Base-by-base conservation (phyloP, 495 filamentous ascomycete genomes). In the Penicillium fimorum region DNA sequence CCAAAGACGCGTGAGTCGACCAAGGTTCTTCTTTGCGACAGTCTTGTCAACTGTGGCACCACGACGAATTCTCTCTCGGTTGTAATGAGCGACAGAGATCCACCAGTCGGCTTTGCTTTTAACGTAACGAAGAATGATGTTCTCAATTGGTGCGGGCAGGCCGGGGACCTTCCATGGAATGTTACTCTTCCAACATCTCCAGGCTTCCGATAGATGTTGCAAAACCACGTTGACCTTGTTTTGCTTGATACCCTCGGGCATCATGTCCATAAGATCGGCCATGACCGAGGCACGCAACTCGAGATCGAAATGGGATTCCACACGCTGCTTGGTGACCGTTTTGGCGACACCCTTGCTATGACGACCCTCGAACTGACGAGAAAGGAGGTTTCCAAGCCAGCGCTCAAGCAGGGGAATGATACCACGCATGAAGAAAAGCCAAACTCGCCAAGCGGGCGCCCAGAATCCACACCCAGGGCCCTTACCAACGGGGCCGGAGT, bases 101-200 rank as follows among this genome's bases (percentile, higher is more conserved):
- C 94, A 98, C 95, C 94, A 98, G 70, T 98, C 94, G 25, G 94
- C 95, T 76, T 98, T 98, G 69, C 90, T 90, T 80, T 98, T 98
- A 56, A 98, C 94, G 62, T 98, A 98, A 57, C 94, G 87, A 56
- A 98, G 80, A 65, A 98, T 97, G 63, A 97, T 96, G 65, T 97
- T 97, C 73, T 98, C 94, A 54, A 98, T 97, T 2, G 94, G 92
- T 3, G 95, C 95, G 40, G 94, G 94, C 48, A 98, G 72, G 29
- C 94, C 94, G 52, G 94, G 94, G 3, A 98, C 94, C 75, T 98
- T 98, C 94, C 94, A 98, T 5, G 94, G 94, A 63, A 98, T 97
- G 66, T 98, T 98, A 80, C 92, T 96, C 88, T 99, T 99, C 94
- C 94, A 99, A 74, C 94, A 99, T 71, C 94, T 82, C 94, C 94